phyloP scores from a whole-genome alignment of 768 basidiomycete genomes.

The Fomitopsis serialis region DNA sequence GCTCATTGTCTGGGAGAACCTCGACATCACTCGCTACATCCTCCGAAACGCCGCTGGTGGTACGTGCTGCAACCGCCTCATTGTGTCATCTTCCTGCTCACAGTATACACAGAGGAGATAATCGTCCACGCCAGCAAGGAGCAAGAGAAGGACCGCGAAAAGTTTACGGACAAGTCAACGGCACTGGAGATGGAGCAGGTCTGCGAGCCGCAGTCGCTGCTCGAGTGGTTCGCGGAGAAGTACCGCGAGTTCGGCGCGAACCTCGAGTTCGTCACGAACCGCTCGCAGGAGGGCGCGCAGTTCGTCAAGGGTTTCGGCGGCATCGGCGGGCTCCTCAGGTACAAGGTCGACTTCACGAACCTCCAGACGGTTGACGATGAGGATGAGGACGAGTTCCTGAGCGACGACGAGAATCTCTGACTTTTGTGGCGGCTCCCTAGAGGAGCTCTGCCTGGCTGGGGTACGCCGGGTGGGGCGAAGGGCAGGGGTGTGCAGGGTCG shows the following conservation, averaged over 20 bases:
- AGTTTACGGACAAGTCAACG: constrained; percentile 93
- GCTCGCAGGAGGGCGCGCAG: constrained; percentile 94
- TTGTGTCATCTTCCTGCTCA: neutral
- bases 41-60: constrained; percentile 92
- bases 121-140: constrained; percentile 75
- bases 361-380: constrained; percentile 71
- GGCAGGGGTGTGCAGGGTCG: constrained; percentile 11
- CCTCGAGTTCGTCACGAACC: constrained; percentile 94
- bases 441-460: constrained; percentile 68
- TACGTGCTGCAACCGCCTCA: constrained; percentile 24
- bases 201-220: constrained; percentile 74
- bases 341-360: constrained; percentile 95
- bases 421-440: constrained; percentile 74
- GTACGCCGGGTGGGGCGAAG: constrained; percentile 64
- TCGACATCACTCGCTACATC: constrained; percentile 84
- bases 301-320: constrained; percentile 99
- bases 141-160: constrained; percentile 89
- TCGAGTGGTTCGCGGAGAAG: constrained; percentile 99
- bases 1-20: constrained; percentile 96
- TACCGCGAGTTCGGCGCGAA: constrained; percentile 97
- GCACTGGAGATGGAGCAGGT: constrained; percentile 92
- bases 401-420: constrained; percentile 78
- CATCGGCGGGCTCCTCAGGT: constrained; percentile 90
- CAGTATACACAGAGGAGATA: constrained; percentile 60
- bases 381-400: constrained; percentile 80